phyloP scores from a whole-genome alignment of 2,329 filamentous ascomycete species.

The Ustilaginoidea virens region DNA sequence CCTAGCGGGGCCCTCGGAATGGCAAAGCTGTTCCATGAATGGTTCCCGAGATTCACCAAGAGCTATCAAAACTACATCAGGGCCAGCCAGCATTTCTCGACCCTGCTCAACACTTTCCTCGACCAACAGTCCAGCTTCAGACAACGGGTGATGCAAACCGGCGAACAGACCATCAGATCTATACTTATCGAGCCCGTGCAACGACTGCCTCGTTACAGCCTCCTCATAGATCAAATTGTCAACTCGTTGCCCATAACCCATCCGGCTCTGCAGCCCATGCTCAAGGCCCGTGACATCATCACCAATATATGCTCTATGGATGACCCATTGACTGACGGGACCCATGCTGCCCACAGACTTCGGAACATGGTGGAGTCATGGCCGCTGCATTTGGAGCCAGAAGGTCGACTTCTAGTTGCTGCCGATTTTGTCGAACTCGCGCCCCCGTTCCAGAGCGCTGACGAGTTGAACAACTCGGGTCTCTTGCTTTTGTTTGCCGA shows the following conservation, averaged over 20 bases:
- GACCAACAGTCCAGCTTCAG: constrained; percentile 73
- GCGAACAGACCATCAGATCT: constrained; percentile 82
- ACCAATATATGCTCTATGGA: constrained; percentile 95
- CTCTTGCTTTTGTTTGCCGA: constrained; percentile 79
- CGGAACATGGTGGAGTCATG: constrained; percentile 64
- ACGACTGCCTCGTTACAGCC: constrained; percentile 79
- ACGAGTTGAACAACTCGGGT: constrained; percentile 37
- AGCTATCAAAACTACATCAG: constrained; percentile 90
- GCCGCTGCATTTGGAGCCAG: constrained; percentile 55
- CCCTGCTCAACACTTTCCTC: constrained; percentile 63
- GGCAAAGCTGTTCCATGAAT: constrained; percentile 69
- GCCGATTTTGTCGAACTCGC: constrained; percentile 65
- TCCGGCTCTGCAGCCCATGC: constrained; percentile 65
- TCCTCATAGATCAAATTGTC: constrained; percentile 92
- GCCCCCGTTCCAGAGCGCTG: constrained; percentile 46
- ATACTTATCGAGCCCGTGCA: constrained; percentile 94
- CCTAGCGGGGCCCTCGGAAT: constrained; percentile 65
- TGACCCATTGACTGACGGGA: constrained; percentile 50
- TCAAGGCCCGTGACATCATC: constrained; percentile 84
- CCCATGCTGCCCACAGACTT: constrained; percentile 57
- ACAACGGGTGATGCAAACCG: constrained; percentile 62
- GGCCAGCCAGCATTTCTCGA: constrained; percentile 74
- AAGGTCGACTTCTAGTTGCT: constrained; percentile 66
- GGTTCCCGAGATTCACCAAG: constrained; percentile 84
- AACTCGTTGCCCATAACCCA: constrained; percentile 74